Evolutionary conservation across 116 monocot species (phyloP), one percentile per base, ranked within the genome.

Genomic region (Cymodocea nodosa): DNA sequence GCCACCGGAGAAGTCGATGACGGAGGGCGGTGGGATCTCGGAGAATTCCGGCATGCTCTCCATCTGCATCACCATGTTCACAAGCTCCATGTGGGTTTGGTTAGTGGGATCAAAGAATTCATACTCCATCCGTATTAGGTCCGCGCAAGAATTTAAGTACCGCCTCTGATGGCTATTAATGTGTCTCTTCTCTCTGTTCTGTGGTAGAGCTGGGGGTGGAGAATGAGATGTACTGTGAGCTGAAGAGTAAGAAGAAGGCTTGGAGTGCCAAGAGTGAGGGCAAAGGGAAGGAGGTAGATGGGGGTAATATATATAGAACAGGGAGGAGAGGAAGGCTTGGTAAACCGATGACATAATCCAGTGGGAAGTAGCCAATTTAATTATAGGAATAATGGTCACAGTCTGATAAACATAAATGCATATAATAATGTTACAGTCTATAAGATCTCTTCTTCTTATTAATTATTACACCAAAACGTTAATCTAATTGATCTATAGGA

Each of bases 21-120:
- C 25, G 11, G 63, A 39, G 35, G 53, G 56, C 52, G 61, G 71
- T 12, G 54, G 67, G 36, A 50, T 48, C 15, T 24, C 34, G 0
- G 50, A 52, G 20, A 63, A 75, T 13, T 44, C 68, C 9, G 74
- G 23, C 61, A 69, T 64, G 50, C 50, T 71, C 64, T 76, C 82
- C 73, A 79, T 69, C 67, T 79, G 73, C 67, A 72, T 37, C 81
- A 85, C 74, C 56, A 63, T 56, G 58, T 22, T 58, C 65, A 71
- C 66, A 51, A 80, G 51, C 23, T 84, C 84, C 71, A 66, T 61
- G 35, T 80, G 74, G 17, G 50, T 4, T n/a, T 79, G 69, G 57
- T 58, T 44, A 37, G 36, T 56, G 20, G 59, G 49, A 57, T 59
- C 59, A 15, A 69, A 49, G 58, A 23, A 69, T 39, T 69, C 48